These are phyloP conservation scores for Lactarius vividus DNA, from an alignment of 768 basidiomycete genomes.

Conservation along the genomic window DNA sequence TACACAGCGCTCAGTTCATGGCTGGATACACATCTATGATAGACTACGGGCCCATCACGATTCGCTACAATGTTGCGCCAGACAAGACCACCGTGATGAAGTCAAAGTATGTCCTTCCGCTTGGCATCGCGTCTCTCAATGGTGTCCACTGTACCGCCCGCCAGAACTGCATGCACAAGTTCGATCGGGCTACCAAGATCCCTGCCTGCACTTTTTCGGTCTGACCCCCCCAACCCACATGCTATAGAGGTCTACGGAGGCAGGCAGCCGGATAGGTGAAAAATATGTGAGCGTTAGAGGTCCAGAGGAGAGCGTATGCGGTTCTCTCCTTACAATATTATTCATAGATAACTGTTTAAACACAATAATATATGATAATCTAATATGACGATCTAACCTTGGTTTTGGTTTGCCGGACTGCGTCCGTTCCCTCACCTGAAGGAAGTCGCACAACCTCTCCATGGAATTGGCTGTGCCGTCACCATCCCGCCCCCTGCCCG, in stretches of 20 bases:
- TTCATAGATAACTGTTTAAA: too few species aligned
- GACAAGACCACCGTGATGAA: slow-evolving; percentile 90
- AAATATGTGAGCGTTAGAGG: too few species aligned
- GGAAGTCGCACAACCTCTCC: slow-evolving; percentile 69
- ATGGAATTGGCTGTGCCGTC: slow-evolving; percentile 80
- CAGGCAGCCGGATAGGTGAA: too few species aligned
- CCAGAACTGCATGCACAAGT: slow-evolving; percentile 96
- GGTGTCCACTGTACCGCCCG: not conserved
- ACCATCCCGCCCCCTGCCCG: slow-evolving; percentile 58
- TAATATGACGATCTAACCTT: too few species aligned
- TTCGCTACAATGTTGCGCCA: slow-evolving; percentile 94
- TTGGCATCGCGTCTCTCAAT: slow-evolving; percentile 3
- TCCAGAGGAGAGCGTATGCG: too few species aligned
- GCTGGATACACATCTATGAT: slow-evolving; percentile 83
- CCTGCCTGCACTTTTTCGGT: slow-evolving; percentile 88
- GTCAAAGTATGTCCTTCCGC: slow-evolving; percentile 65
- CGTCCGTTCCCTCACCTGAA: too few species aligned
- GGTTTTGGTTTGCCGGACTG: too few species aligned
- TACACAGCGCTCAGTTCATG: slow-evolving; percentile 33
- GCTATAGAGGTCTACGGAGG: too few species aligned
- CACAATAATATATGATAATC: too few species aligned
- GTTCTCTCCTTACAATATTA: too few species aligned
- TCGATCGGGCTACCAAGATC: slow-evolving; percentile 79
- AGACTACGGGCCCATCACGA: slow-evolving; percentile 93
- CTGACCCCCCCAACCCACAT: too few species aligned